Percentiles rank a stretch among this genome's conserved stretches.
Conservation (phyloP, 2,329 filamentous ascomycete species). For the Stemphylium vesicarium region DNA sequence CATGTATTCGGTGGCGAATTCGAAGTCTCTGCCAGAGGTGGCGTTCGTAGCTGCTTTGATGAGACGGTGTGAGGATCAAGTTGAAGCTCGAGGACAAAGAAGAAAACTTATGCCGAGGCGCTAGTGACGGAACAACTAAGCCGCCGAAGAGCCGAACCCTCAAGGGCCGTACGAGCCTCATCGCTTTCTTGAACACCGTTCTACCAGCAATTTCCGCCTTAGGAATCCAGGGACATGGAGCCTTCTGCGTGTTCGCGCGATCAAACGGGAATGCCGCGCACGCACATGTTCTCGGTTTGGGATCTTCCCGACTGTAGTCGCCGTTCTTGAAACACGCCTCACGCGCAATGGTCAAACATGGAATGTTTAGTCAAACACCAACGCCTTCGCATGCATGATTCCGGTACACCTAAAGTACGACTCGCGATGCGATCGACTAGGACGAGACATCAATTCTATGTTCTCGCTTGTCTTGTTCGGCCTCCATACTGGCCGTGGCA, state of each 20-base stretch:
- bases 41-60: background rate
- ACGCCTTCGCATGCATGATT: background rate
- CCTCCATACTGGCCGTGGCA: no score
- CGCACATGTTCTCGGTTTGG: slow-evolving; percentile 3
- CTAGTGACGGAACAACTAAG: slow-evolving; percentile 3
- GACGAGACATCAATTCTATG: background rate
- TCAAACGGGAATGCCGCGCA: slow-evolving; percentile 17
- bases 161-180: background rate
- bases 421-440: background rate
- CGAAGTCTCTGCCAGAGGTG: background rate
- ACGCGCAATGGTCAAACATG: slow-evolving; percentile 30
- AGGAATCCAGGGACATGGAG: slow-evolving; percentile 6
- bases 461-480: no score
- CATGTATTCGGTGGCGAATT: no score
- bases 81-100: slow-evolving; percentile 6
- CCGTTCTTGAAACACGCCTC: slow-evolving; percentile 26
- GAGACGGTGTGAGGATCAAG: background rate
- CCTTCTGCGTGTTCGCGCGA: background rate
- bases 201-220: slow-evolving; percentile 5
- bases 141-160: background rate
- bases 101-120: slow-evolving; percentile 5
- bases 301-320: background rate
- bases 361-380: slow-evolving; percentile 16
- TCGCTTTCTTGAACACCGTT: background rate
- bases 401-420: background rate